Evolutionary conservation across 2,329 filamentous ascomycete species (phyloP).

Genomic region (Diplodia sapinea): DNA sequence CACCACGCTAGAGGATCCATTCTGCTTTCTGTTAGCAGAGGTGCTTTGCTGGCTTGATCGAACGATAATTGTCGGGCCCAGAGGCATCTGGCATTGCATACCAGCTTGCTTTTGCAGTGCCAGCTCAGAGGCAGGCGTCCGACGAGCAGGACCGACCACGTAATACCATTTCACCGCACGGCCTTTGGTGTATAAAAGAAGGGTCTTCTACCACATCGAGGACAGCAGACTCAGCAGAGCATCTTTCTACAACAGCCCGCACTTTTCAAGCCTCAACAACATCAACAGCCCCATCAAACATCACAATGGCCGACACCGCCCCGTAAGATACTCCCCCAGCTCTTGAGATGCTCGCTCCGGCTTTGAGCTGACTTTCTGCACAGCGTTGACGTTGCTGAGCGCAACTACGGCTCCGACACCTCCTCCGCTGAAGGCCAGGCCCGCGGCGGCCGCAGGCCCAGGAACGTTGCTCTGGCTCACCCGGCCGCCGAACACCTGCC

Average conservation of each 20-base stretch:
- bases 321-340: conserved; percentile 1
- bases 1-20: conserved; percentile 5
- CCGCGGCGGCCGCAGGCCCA: conserved; percentile 29
- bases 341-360: neutral
- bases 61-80: conserved; percentile 17
- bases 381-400: conserved; percentile 19
- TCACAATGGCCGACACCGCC: conserved; percentile 20
- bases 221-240: conserved; percentile 16
- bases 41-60: conserved; percentile 15
- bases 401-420: conserved; percentile 26
- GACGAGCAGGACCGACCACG: conserved; percentile 3
- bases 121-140: conserved; percentile 12
- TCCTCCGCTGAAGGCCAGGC: conserved; percentile 22
- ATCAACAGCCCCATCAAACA: neutral
- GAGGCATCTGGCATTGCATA: conserved; percentile 9
- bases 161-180: neutral
- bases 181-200: conserved; percentile 1
- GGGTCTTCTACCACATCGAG: neutral
- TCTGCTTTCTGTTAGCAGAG: conserved; percentile 19
- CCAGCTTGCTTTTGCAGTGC: conserved; percentile 24
- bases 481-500: conserved; percentile 16
- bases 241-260: conserved; percentile 13
- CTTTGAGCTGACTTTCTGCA: neutral
- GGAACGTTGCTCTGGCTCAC: conserved; percentile 23
- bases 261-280: conserved; percentile 5